Percentiles rank a stretch among this genome's conserved stretches.
These are phyloP conservation scores for Xerocomus amazonicus DNA, from an alignment of 1,284 basidiomycete genomes.

Conservation along the genomic window DNA sequence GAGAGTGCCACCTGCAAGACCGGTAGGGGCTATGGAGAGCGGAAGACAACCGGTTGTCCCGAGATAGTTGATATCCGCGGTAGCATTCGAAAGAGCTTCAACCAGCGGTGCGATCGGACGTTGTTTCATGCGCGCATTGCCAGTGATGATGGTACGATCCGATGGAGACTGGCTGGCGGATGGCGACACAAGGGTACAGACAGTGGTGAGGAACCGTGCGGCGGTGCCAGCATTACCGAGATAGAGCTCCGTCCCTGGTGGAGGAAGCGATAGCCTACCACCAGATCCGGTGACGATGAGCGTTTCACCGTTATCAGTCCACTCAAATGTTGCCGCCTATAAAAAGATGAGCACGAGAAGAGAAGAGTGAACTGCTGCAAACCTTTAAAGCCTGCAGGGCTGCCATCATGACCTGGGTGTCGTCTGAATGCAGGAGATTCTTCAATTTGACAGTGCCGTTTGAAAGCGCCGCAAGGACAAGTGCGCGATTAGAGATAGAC, in stretches of 20 bases:
- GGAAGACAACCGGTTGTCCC: slow-evolving; percentile 87
- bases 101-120: slow-evolving; percentile 95
- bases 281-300: slow-evolving; percentile 88
- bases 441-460: slow-evolving; percentile 85
- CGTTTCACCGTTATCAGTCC: slow-evolving; percentile 93
- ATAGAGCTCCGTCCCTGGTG: slow-evolving; percentile 84
- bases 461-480: slow-evolving; percentile 91
- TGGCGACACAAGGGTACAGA: slow-evolving; percentile 79
- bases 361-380: slow-evolving; percentile 12
- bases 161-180: slow-evolving; percentile 37
- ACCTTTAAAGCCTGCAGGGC: slow-evolving; percentile 87
- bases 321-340: slow-evolving; percentile 83
- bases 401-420: slow-evolving; percentile 99
- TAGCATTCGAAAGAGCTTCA: slow-evolving; percentile 83
- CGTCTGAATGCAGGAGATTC: slow-evolving; percentile 95
- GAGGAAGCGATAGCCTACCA: slow-evolving; percentile 77
- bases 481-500: slow-evolving; percentile 93
- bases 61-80: slow-evolving; percentile 75
- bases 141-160: slow-evolving; percentile 79
- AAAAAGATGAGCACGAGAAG: slow-evolving; percentile 3
- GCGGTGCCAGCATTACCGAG: slow-evolving; percentile 98
- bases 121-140: slow-evolving; percentile 99
- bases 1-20: slow-evolving; percentile 82
- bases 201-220: slow-evolving; percentile 95
- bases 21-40: slow-evolving; percentile 80